phyloP scores from a whole-genome alignment of 1,139 yeast genomes.

The Candida dubliniensis region DNA sequence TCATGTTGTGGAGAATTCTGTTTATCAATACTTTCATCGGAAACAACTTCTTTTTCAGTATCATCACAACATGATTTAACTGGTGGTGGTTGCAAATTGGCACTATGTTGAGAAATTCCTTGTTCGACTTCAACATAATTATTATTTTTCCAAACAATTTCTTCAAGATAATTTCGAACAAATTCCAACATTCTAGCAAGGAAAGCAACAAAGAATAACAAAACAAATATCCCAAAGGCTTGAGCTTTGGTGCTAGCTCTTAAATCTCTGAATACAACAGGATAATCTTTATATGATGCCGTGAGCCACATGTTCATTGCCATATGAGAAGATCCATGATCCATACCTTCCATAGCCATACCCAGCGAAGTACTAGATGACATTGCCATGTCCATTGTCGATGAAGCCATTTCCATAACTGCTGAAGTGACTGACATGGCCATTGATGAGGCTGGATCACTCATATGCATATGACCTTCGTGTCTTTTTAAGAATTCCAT shows the following conservation, averaged over 20 bases:
- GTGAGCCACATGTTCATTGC: constrained; percentile 62
- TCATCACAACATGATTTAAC: constrained; percentile 1
- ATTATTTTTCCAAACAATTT: constrained; percentile 56
- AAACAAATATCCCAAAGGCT: constrained; percentile 71
- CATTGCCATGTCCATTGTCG: constrained; percentile 13
- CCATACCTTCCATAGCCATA: constrained; percentile 14
- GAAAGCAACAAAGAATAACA: constrained; percentile 58
- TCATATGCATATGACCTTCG: constrained; percentile 1
- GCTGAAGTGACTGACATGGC: constrained; percentile 4
- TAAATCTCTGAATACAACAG: constrained; percentile 59
- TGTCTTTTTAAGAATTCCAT: neutral
- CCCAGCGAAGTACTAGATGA: constrained; percentile 11
- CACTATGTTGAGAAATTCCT: constrained; percentile 12
- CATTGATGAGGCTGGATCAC: constrained; percentile 1
- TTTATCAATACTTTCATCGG: constrained; percentile 6
- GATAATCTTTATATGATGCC: constrained; percentile 48
- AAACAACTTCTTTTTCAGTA: neutral
- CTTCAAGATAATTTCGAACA: constrained; percentile 61
- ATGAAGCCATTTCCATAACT: constrained; percentile 12
- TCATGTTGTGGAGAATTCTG: constrained; percentile 3
- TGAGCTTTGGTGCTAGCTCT: constrained; percentile 54
- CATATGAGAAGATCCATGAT: neutral
- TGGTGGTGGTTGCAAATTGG: constrained; percentile 8
- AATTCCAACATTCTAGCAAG: constrained; percentile 60
- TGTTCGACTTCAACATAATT: constrained; percentile 18